These are phyloP conservation scores for Polytrichum formosum DNA, from an alignment of 225 moss, liverwort and hornwort species.

Conservation along the genomic window DNA sequence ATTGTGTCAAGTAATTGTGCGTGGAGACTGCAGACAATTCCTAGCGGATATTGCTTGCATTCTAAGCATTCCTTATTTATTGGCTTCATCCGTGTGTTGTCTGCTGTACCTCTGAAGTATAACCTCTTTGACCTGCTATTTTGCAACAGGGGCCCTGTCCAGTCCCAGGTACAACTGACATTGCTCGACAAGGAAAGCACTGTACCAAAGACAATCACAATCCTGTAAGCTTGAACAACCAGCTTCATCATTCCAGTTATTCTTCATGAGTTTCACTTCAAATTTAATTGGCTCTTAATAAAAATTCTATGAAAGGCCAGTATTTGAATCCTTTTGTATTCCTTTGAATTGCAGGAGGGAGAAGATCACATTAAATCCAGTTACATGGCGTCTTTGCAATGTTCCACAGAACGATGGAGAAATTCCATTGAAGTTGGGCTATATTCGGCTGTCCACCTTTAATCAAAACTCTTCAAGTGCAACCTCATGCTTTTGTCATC, in stretches of 20 bases:
- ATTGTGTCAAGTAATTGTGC: too few species aligned
- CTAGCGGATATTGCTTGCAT: too few species aligned
- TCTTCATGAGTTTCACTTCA: neutral
- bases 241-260: neutral
- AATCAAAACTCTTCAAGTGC: constrained; percentile 93
- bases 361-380: constrained; percentile 87
- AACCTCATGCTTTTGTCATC: constrained; percentile 11
- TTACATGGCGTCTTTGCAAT: constrained; percentile 91
- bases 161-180: constrained; percentile 84
- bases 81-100: too few species aligned
- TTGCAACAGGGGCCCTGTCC: constrained; percentile 73
- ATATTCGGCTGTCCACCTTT: constrained; percentile 92
- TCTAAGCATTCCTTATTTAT: too few species aligned
- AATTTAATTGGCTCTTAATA: constrained; percentile 1
- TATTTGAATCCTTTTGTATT: too few species aligned
- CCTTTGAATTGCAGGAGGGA: constrained; percentile 62
- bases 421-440: constrained; percentile 74
- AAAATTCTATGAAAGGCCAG: too few species aligned
- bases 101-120: neutral
- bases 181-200: constrained; percentile 56
- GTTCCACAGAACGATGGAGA: constrained; percentile 47
- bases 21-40: too few species aligned
- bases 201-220: constrained; percentile 67
- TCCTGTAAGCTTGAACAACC: constrained; percentile 52
- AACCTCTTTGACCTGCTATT: constrained; percentile 17